Evolutionary conservation across 768 basidiomycete genomes (phyloP).

Genomic region (Tricholomella constricta): DNA sequence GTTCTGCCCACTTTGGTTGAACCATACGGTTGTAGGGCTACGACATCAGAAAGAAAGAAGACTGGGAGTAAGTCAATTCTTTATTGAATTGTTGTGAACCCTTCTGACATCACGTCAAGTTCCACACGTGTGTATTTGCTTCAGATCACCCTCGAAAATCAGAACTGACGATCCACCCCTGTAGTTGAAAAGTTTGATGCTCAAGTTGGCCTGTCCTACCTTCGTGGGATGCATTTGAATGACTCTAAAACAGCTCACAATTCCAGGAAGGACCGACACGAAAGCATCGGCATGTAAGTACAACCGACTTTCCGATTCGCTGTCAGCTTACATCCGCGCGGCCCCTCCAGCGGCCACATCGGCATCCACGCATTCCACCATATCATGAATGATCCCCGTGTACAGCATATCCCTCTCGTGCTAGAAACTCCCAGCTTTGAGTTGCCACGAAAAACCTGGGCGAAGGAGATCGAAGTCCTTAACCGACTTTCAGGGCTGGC

Average conservation of each 20-base stretch:
- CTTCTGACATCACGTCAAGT: slow-evolving; percentile 13
- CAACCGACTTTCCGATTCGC: neutral
- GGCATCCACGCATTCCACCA: slow-evolving; percentile 62
- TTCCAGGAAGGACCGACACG: slow-evolving; percentile 77
- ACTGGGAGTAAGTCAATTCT: slow-evolving; percentile 61
- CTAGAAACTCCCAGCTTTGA: slow-evolving; percentile 82
- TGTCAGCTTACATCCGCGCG: neutral
- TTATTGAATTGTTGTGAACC: neutral
- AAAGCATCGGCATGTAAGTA: slow-evolving; percentile 82
- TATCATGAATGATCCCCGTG: slow-evolving; percentile 68
- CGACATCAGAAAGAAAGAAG: slow-evolving; percentile 71
- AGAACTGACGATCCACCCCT: neutral
- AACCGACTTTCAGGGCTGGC: neutral
- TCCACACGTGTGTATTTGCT: slow-evolving; percentile 22
- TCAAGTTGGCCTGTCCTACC: slow-evolving; percentile 70
- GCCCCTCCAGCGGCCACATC: slow-evolving; percentile 60
- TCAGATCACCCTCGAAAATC: neutral
- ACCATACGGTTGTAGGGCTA: slow-evolving; percentile 55
- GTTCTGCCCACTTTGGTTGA: neutral
- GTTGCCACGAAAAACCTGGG: slow-evolving; percentile 45
- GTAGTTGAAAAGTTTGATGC: slow-evolving; percentile 66
- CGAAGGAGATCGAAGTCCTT: neutral
- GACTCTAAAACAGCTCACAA: slow-evolving; percentile 70
- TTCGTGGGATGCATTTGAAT: slow-evolving; percentile 85
- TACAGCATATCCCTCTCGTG: slow-evolving; percentile 73